Conservation (phyloP, 192 early-diverging fungal species). For the Umbelopsis sp. region DNA sequence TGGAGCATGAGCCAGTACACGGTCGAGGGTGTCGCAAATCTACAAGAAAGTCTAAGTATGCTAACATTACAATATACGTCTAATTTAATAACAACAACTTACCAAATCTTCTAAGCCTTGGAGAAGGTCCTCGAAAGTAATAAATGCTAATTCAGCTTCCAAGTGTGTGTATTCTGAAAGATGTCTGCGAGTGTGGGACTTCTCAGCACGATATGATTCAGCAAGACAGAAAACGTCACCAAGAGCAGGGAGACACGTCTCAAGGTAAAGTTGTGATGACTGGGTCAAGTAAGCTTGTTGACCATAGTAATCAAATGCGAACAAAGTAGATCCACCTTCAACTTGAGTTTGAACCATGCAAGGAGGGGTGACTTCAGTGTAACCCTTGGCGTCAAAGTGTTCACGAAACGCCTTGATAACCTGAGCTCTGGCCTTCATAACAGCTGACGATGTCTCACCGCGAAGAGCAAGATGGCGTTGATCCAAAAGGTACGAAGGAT, state of each 20-base stretch:
- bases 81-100: neutral
- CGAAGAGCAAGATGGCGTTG: constrained; percentile 97
- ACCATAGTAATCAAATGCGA: constrained; percentile 95
- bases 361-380: constrained; percentile 95
- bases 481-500: constrained; percentile 85
- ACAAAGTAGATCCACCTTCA: constrained; percentile 96
- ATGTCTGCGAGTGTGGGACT: constrained; percentile 95
- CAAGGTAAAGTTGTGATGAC: constrained; percentile 98
- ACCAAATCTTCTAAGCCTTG: constrained; percentile 89
- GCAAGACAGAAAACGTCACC: constrained; percentile 96
- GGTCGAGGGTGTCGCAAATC: constrained; percentile 74
- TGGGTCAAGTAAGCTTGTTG: constrained; percentile 97
- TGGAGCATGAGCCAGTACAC: constrained; percentile 74
- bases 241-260: constrained; percentile 92
- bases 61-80: neutral
- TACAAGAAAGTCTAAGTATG: neutral
- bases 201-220: constrained; percentile 98
- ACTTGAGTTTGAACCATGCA: constrained; percentile 99
- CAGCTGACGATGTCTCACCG: constrained; percentile 84
- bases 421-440: constrained; percentile 83
- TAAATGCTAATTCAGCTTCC: constrained; percentile 96
- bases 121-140: constrained; percentile 90
- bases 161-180: constrained; percentile 97
- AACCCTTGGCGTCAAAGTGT: constrained; percentile 80
- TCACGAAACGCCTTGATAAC: constrained; percentile 95